Conservation (phyloP, 768 basidiomycete genomes). For the Pisolithus tinctorius region DNA sequence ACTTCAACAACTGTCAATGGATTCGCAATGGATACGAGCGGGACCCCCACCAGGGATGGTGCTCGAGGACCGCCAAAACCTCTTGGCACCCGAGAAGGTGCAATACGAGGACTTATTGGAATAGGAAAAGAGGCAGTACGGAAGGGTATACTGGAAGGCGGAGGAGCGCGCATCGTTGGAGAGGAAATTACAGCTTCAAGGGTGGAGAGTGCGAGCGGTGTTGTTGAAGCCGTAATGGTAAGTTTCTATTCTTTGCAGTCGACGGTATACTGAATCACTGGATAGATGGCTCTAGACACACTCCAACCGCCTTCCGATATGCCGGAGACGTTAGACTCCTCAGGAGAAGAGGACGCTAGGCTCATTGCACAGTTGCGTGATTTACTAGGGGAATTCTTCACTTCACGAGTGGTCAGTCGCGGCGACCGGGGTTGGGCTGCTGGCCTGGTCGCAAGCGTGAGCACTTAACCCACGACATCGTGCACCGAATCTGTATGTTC, state of each 20-base stretch:
- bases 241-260: not conserved
- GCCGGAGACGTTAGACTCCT: conserved; percentile 49
- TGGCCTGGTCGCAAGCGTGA: conserved; percentile 39
- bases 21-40: conserved; percentile 18
- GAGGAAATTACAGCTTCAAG: conserved; percentile 44
- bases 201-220: conserved; percentile 31
- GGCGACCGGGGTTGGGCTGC: conserved; percentile 61
- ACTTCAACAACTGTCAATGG: conserved; percentile 17
- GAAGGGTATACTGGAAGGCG: conserved; percentile 76
- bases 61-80: conserved; percentile 40
- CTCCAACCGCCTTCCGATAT: conserved; percentile 53
- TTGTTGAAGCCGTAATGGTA: conserved; percentile 62
- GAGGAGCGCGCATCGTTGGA: conserved; percentile 70
- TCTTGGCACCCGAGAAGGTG: conserved; percentile 81
- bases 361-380: conserved; percentile 43
- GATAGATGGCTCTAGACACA: conserved; percentile 55
- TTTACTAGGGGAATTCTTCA: conserved; percentile 57
- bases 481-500: not conserved
- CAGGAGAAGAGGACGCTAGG: conserved; percentile 41
- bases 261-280: not conserved
- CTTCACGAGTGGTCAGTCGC: conserved; percentile 37
- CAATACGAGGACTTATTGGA: conserved; percentile 78
- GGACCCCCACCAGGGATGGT: conserved; percentile 34
- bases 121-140: conserved; percentile 81
- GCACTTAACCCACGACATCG: conserved; percentile 9